phyloP scores from a whole-genome alignment of 805 yeast species.

The Sugiyamaella marilandica region DNA sequence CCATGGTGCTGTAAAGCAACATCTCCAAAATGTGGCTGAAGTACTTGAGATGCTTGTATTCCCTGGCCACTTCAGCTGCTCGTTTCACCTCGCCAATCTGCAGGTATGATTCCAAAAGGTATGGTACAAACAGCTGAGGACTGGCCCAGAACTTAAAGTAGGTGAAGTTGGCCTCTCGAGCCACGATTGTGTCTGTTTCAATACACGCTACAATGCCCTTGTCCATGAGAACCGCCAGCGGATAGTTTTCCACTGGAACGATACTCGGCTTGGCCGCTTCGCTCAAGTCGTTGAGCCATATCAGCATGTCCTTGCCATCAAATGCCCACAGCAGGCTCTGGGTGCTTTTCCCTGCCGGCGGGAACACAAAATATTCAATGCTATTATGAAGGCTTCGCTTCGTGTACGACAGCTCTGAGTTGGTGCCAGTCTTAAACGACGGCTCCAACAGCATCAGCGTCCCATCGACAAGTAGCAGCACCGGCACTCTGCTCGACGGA shows the following conservation, averaged over 20 bases:
- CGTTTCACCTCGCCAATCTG: slow-evolving; percentile 14
- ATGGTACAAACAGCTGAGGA: slow-evolving; percentile 33
- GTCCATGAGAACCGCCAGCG: slow-evolving; percentile 42
- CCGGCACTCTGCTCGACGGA: slow-evolving; percentile 5
- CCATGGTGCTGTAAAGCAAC: slow-evolving; percentile 34
- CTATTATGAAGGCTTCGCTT: slow-evolving; percentile 31
- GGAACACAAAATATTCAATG: slow-evolving; percentile 34
- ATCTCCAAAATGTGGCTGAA: slow-evolving; percentile 40
- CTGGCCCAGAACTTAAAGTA: slow-evolving; percentile 30
- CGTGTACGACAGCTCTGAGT: slow-evolving; percentile 15
- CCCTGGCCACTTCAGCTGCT: slow-evolving; percentile 27
- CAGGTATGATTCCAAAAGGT: slow-evolving; percentile 29
- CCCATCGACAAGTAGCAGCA: slow-evolving; percentile 36
- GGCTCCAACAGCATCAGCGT: slow-evolving; percentile 31
- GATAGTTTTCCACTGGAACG: slow-evolving; percentile 44
- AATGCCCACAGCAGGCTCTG: slow-evolving; percentile 37
- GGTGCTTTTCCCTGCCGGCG: slow-evolving; percentile 20
- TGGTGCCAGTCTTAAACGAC: background rate
- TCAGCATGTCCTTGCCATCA: slow-evolving; percentile 34
- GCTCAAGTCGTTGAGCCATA: slow-evolving; percentile 21
- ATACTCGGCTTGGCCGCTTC: slow-evolving; percentile 17
- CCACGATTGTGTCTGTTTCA: slow-evolving; percentile 40
- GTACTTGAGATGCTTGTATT: slow-evolving; percentile 33
- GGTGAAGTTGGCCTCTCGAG: slow-evolving; percentile 32
- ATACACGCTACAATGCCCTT: slow-evolving; percentile 48